phyloP scores from a whole-genome alignment of 2,329 filamentous ascomycete genomes.

The Penicillium oxalicum region DNA sequence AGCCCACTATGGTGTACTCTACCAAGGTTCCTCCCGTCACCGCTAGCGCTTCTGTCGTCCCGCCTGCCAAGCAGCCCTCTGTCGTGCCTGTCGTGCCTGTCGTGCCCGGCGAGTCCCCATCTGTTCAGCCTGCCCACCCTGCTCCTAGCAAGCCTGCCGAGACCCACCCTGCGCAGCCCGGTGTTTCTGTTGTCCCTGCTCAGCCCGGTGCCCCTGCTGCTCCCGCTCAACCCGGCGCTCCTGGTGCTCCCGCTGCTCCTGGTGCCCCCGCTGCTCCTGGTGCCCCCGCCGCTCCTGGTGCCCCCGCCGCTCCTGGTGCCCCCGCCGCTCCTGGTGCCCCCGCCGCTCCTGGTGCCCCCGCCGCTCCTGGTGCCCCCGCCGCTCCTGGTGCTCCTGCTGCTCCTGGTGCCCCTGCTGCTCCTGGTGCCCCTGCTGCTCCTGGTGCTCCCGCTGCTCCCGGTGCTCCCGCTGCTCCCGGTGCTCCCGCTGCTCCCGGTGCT shows the following conservation, averaged over 20 bases:
- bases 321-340: constrained; percentile 33
- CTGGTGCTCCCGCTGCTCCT: constrained; percentile 6
- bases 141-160: constrained; percentile 4
- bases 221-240: background rate
- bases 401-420: too few relatives aligned
- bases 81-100: constrained; percentile 1
- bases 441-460: too few relatives aligned
- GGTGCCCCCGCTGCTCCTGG: constrained; percentile 13
- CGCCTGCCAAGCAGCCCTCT: constrained; percentile 6
- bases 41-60: constrained; percentile 2
- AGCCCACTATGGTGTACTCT: constrained; percentile 15
- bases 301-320: constrained; percentile 33
- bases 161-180: constrained; percentile 5
- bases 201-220: background rate
- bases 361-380: too few relatives aligned
- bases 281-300: constrained; percentile 32
- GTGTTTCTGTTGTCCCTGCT: constrained; percentile 4
- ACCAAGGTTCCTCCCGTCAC: constrained; percentile 10
- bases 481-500: too few relatives aligned
- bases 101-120: constrained; percentile 2
- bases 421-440: too few relatives aligned
- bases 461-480: too few relatives aligned
- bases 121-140: constrained; percentile 1
- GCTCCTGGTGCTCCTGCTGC: too few relatives aligned
- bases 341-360: constrained; percentile 20